Conservation (phyloP, 768 basidiomycete species). For the Nidula microcarpa region DNA sequence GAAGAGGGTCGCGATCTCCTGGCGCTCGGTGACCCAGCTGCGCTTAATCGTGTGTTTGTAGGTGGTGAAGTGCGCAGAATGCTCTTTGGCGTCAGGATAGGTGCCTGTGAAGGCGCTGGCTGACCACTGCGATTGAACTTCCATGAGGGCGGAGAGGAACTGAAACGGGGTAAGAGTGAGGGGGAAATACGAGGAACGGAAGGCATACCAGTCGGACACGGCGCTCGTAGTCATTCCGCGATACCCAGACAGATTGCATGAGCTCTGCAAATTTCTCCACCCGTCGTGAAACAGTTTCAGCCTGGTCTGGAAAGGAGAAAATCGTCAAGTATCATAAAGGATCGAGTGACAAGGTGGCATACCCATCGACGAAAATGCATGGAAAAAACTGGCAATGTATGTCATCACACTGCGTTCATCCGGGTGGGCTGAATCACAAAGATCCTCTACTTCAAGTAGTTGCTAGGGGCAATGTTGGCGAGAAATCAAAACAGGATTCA, state of each 20-base stretch:
- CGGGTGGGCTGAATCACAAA: conserved; percentile 82
- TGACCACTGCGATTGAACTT: conserved; percentile 70
- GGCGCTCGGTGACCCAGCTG: conserved; percentile 84
- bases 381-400: conserved; percentile 96
- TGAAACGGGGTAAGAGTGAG: conserved; percentile 40
- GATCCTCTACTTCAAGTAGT: conserved; percentile 93
- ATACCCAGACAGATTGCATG: conserved; percentile 89
- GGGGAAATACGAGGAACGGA: conserved; percentile 47
- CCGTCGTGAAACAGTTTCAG: conserved; percentile 88
- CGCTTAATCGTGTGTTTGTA: conserved; percentile 89
- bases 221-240: conserved; percentile 89
- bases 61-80: conserved; percentile 64
- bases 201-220: conserved; percentile 65
- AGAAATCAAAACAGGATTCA: neutral
- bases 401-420: conserved; percentile 99
- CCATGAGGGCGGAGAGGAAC: conserved; percentile 65
- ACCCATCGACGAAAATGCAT: conserved; percentile 98
- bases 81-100: conserved; percentile 78
- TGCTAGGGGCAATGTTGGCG: conserved; percentile 45
- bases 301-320: conserved; percentile 63
- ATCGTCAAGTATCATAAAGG: neutral
- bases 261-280: conserved; percentile 96
- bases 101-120: conserved; percentile 64
- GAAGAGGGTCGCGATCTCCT: conserved; percentile 84
- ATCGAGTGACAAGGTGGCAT: conserved; percentile 12